Conservation (phyloP, 208 protist species). For the Leptomonas pyrrhocoris region DNA sequence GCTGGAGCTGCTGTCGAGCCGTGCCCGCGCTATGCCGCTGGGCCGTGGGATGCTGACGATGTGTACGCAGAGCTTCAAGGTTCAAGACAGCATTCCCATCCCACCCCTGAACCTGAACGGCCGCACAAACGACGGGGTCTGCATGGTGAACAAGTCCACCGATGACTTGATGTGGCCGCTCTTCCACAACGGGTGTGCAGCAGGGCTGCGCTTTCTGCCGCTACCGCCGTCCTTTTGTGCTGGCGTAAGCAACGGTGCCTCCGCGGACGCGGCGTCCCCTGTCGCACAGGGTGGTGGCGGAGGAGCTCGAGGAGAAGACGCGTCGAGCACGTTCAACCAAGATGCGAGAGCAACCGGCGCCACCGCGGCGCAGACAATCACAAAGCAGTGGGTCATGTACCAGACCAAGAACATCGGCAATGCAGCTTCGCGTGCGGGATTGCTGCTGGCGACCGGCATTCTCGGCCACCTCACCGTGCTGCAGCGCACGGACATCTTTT, state of each 20-base stretch:
- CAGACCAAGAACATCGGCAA: conserved; percentile 75
- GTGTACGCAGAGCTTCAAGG: conserved; percentile 79
- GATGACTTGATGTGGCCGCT: conserved; percentile 74
- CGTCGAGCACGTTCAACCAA: not conserved
- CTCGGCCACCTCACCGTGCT: conserved; percentile 78
- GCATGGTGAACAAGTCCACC: conserved; percentile 55
- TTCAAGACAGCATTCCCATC: conserved; percentile 82
- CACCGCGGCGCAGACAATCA: conserved; percentile 44
- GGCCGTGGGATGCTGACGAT: conserved; percentile 87
- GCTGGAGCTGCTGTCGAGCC: conserved; percentile 48
- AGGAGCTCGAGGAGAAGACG: not conserved
- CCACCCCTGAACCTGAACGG: conserved; percentile 72
- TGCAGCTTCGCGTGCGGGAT: conserved; percentile 61
- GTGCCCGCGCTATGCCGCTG: conserved; percentile 60
- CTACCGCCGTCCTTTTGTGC: conserved; percentile 28
- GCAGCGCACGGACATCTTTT: conserved; percentile 88
- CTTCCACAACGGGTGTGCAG: conserved; percentile 89
- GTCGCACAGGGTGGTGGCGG: not conserved
- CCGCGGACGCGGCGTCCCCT: not conserved
- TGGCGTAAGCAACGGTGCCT: not conserved
- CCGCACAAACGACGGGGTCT: conserved; percentile 68
- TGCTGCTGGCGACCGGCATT: conserved; percentile 80
- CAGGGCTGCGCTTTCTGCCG: conserved; percentile 81
- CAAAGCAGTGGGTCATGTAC: conserved; percentile 87
- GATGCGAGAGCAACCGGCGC: not conserved